Base-by-base conservation (phyloP, 495 filamentous ascomycete genomes). In the Bryoglossum gracile region DNA sequence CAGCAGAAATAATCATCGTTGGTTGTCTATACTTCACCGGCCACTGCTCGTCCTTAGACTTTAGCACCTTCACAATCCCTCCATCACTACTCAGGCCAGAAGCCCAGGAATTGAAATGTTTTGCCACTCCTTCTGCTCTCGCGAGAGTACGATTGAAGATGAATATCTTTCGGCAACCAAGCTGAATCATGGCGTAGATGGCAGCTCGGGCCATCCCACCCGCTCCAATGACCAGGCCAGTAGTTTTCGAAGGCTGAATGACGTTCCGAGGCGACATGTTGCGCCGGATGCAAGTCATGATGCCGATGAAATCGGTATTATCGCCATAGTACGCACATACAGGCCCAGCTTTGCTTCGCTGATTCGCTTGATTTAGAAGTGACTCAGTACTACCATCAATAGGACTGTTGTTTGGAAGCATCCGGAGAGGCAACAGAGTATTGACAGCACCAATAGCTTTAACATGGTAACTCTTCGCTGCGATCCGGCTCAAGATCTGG, bases 301-400 rank as follows among this genome's bases (percentile, higher is more conserved):
- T 85, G 11, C 85, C 80, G 21, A 83, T 83, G 83, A 86, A 92
- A 65, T 90, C 86, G 0, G 85, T 92, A 60, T 92, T 92, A 46
- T 90, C 85, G 5, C 87, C 87, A 52, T 87, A 89, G 54, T 88
- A 82, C 3, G 76, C 82, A 40, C 73, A 60, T 3, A 86, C 74
- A 1, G 73, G 66, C 0, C 86, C 85, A 3, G 80, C 71, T 56
- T 75, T 78, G 62, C 83, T 82, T 22, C 83, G 73, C 19, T 81
- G 74, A 56, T 76, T 79, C 30, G 80, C 76, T 36, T 83, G 68
- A 18, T 72, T 61, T 14, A 78, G 72, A 34, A 87, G 74, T n/a
- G 82, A 74, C 19, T 82, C 72, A 43, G 87, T 81, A 2, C 69
- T 75, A 21, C 77, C 80, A 54, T 83, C 68, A 9, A 51, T 28